Evolutionary conservation across 2,329 filamentous ascomycete genomes (phyloP).

Genomic region (Trichoderma lentiforme): DNA sequence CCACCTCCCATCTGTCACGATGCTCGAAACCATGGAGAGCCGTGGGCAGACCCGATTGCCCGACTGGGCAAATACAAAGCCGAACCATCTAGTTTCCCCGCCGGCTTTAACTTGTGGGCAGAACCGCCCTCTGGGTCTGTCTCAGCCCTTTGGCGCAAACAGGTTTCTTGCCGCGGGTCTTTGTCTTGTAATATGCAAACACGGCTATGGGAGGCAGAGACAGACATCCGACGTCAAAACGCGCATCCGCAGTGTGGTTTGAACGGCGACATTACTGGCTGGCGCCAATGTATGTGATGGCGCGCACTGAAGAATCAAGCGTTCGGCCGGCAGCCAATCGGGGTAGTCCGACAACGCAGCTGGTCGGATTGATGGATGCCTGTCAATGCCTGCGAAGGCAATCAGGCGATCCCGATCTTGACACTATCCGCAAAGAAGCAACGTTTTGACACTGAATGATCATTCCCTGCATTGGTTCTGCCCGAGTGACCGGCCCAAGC

Average conservation of each 20-base stretch:
- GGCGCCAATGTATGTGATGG: not conserved
- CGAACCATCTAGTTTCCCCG: conserved; percentile 7
- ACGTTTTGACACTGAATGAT: not conserved
- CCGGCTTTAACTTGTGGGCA: not conserved
- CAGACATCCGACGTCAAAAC: conserved; percentile 6
- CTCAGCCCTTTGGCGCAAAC: conserved; percentile 1
- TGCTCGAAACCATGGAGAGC: not conserved
- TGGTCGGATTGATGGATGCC: conserved; percentile 5
- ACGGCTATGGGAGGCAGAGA: not conserved
- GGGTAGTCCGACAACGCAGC: conserved; percentile 8
- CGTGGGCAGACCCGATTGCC: conserved; percentile 13
- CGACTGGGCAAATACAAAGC: conserved; percentile 1
- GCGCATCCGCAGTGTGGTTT: not conserved
- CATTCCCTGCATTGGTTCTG: not conserved
- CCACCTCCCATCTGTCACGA: conserved; percentile 3
- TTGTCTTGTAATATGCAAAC: not conserved
- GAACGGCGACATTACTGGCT: not conserved
- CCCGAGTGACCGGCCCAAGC: not conserved
- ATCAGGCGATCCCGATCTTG: conserved; percentile 11
- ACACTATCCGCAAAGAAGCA: not conserved
- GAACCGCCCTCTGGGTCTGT: not conserved
- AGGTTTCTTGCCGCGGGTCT: not conserved
- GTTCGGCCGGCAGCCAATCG: conserved; percentile 2
- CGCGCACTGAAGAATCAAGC: not conserved
- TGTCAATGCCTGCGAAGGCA: not conserved